Base-by-base conservation (phyloP, 2,329 filamentous ascomycete species). In the Phialophora macrospora region DNA sequence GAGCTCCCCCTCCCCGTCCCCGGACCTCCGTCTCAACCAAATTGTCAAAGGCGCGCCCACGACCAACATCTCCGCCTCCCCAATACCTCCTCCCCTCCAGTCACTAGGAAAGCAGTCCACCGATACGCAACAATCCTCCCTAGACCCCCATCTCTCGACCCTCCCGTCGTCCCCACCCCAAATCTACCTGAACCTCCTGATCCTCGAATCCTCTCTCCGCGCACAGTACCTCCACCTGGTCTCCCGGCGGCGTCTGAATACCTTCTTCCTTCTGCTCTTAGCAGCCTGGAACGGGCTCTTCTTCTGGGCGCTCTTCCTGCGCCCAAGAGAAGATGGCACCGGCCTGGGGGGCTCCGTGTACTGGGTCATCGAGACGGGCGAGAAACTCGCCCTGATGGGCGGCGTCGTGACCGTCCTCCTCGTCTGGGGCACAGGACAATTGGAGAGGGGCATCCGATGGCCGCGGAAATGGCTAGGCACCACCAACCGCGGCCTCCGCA, bases 161-260 rank as follows among this genome's bases (percentile, higher is more conserved):
- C 87, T 94, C 17, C 93, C 93, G n/a, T 94, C 91, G 75, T 92
- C 92, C 17, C 93, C 93, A 54, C 92, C 92, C 62, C 95, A 97
- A 83, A 97, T 99, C 75, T 99, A 99, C 80, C 88, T 99, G 74
- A 99, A 99, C 79, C 89, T 99, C 26, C 86, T 99, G 65, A 96
- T 99, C 73, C 91, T 99, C 78, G 95, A 99, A 78, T 93, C 92
- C 56, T 97, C 93, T 4, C 83, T 99, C 41, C 92, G 95, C 70
- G 89, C 92, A 26, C 95, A 99, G 74, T 98, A 96, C 79, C 88
- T 99, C 63, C 91, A 93, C 68, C 85, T 98, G 52, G 91, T 94
- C 65, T 91, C 93, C 55, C 89, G 95, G 49, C 87, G 93, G 55
- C 89, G 95, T 17, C 92, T 97, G 73, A 94, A 99, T 78, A 93